Conservation (phyloP, 768 basidiomycete genomes). For the Lactifluus piperatus region DNA sequence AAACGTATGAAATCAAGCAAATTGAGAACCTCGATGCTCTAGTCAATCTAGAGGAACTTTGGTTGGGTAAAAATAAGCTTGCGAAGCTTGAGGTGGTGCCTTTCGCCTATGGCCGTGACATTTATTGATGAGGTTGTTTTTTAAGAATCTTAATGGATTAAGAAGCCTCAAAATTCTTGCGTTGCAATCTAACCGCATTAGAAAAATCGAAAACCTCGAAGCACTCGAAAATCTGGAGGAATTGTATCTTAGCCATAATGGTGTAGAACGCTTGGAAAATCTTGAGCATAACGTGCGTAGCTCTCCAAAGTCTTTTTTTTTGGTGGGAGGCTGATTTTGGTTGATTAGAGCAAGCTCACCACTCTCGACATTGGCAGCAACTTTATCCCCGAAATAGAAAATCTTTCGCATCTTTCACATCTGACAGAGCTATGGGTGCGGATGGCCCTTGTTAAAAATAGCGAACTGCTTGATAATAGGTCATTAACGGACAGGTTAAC, state of each 20-base stretch:
- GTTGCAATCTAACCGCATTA: constrained; percentile 90
- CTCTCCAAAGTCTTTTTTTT: neutral
- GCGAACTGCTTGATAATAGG: neutral
- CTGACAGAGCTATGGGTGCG: constrained; percentile 95
- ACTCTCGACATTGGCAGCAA: constrained; percentile 89
- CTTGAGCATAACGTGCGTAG: constrained; percentile 68
- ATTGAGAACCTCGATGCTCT: constrained; percentile 82
- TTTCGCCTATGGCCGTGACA: neutral
- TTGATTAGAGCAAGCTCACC: constrained; percentile 48
- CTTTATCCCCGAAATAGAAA: constrained; percentile 70
- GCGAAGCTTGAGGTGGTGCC: constrained; percentile 65
- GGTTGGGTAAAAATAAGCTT: constrained; percentile 99
- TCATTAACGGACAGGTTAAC: constrained; percentile 53
- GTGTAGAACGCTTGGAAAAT: constrained; percentile 74
- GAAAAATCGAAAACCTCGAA: constrained; percentile 76
- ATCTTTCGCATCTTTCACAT: constrained; percentile 61
- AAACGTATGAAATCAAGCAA: constrained; percentile 37
- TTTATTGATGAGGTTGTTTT: neutral
- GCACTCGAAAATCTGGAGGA: constrained; percentile 69
- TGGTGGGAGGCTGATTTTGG: neutral
- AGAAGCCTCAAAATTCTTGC: constrained; percentile 77
- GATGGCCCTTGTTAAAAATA: neutral
- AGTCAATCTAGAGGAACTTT: constrained; percentile 82
- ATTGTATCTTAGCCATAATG: constrained; percentile 92
- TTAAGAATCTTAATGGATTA: constrained; percentile 65